A percentile compares a stretch with the other conserved stretches of the same genome.
Evolutionary conservation across 768 basidiomycete species (phyloP).

Genomic region (Tephrocybe sp.): DNA sequence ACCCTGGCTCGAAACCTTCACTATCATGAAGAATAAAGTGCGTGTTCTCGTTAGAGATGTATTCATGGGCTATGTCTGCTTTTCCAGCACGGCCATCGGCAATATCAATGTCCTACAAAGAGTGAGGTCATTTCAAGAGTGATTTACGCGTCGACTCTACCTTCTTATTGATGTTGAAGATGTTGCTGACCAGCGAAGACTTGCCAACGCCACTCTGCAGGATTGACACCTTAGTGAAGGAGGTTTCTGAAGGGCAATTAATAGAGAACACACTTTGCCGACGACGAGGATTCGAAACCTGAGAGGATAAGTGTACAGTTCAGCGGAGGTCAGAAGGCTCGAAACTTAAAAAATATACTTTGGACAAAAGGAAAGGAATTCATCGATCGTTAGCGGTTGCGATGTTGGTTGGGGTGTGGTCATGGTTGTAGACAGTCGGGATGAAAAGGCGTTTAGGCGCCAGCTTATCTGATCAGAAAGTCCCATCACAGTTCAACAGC

Average conservation of each 20-base stretch:
- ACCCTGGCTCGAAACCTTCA: slow-evolving; percentile 30
- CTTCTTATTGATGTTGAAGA: slow-evolving; percentile 24
- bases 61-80: slow-evolving; percentile 23
- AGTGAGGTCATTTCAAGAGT: not conserved
- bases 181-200: slow-evolving; percentile 26
- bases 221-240: not conserved
- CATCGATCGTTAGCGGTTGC: not conserved
- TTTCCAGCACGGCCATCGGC: slow-evolving; percentile 20
- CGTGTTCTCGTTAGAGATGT: slow-evolving; percentile 20
- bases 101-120: slow-evolving; percentile 15
- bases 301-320: no score
- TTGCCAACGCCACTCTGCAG: slow-evolving; percentile 29
- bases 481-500: no score
- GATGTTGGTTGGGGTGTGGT: not conserved
- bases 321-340: not conserved
- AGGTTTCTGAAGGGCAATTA: not conserved
- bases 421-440: not conserved
- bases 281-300: slow-evolving; percentile 6
- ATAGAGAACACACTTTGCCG: slow-evolving; percentile 1
- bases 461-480: no score
- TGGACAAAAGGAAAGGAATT: not conserved
- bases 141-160: not conserved
- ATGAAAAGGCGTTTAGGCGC: no score
- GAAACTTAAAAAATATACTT: not conserved
- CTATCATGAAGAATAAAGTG: slow-evolving; percentile 31